Evolutionary conservation across 768 basidiomycete genomes (phyloP), one percentile per base, ranked within the genome.

Genomic region (Sarcomyxa edulis): DNA sequence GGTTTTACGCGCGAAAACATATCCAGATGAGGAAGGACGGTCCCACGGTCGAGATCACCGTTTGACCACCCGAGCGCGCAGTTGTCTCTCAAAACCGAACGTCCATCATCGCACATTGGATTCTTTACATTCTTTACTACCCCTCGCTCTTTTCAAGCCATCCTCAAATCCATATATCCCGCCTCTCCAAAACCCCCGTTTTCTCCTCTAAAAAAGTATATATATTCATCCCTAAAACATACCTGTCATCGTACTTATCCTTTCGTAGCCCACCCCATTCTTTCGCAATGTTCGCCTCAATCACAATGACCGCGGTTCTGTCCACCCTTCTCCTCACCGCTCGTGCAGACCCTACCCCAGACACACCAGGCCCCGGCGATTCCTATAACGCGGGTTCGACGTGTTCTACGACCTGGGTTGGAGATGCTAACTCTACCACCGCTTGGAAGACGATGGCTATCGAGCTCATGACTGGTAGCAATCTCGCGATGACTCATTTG

Each of bases 391-490:
- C 71, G 38, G 86, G 85, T 14, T 34, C 56, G 7, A 51, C 61
- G 3, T 91, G 87, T 51, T 47, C 54, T 20, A 65, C 82, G 29
- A 49, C 54, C 8, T 92, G 89, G 88, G 51, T 51, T 1, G 68
- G 63, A 6, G 86, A 88, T 51, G 40, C 59, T 5, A 42, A 45
- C 19, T 67, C 63, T 3, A 69, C 72, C 10, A 77, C 78, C 15
- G 47, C 44, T 11, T 92, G 89, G 89, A 78, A 72, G 53, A 55
- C 64, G 43, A 87, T 84, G 78, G 61, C 68, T 45, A 84, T 92
- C 40, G 66, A 87, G 55, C 73, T 91, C 56, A 90, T 87, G 86
- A 80, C 83, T 1, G 89, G 88, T 4, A 54, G 70, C 52, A 90
- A 92, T 62, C 59, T 70, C 35, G 45, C 69, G 26, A 90, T 90